These are phyloP conservation scores for Chloromonas sp. DNA, from an alignment of 163 green algal genomes.

Conservation along the genomic window DNA sequence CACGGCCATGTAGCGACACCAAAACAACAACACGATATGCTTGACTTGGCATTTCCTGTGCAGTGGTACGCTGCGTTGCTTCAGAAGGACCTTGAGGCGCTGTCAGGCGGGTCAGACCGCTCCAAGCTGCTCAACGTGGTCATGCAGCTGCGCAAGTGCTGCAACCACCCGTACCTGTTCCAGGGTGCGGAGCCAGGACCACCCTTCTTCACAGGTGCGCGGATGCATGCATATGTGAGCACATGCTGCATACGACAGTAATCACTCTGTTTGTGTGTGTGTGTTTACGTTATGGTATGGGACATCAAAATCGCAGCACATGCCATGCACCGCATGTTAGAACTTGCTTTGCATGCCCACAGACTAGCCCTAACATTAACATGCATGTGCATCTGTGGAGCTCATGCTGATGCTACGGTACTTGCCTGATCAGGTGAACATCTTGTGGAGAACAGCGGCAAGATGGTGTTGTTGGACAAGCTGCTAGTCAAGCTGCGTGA, in stretches of 20 bases:
- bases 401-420: too few relatives aligned
- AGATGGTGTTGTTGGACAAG: slow-evolving; percentile 98
- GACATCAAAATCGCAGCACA: too few relatives aligned
- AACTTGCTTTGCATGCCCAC: too few relatives aligned
- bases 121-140: slow-evolving; percentile 97
- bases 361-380: too few relatives aligned
- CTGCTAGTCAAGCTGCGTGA: slow-evolving; percentile 87
- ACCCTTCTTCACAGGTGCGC: slow-evolving; percentile 78
- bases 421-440: slow-evolving; percentile 72
- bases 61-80: slow-evolving; percentile 65
- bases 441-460: slow-evolving; percentile 89
- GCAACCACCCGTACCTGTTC: slow-evolving; percentile 99
- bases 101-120: slow-evolving; percentile 87
- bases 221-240: not conserved
- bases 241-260: too few relatives aligned
- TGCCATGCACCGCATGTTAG: too few relatives aligned
- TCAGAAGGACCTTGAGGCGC: slow-evolving; percentile 95
- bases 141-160: slow-evolving; percentile 99
- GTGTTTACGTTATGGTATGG: too few relatives aligned
- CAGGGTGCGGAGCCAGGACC: slow-evolving; percentile 87
- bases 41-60: not conserved
- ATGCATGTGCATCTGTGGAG: too few relatives aligned
- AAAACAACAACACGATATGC: too few relatives aligned
- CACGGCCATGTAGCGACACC: too few relatives aligned
- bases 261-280: too few relatives aligned